Base-by-base conservation (phyloP, 225 moss, liverwort and hornwort genomes). In the Neckera pumila region DNA sequence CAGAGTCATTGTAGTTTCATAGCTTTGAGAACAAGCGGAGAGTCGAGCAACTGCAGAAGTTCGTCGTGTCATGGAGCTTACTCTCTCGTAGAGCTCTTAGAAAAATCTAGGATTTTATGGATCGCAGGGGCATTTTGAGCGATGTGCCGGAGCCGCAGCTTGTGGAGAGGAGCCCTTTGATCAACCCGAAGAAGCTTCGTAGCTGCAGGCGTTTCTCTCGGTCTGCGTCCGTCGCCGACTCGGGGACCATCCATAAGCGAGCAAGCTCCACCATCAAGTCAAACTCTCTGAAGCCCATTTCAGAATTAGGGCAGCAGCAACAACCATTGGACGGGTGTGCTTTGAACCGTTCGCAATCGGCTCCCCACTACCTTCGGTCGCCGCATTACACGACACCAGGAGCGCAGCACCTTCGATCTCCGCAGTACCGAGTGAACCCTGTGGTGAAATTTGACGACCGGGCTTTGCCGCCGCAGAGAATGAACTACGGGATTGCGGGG, bases 401-500 rank as follows among this genome's bases (percentile, higher is more conserved):
- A 43, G 45, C 76, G 51, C 81, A 76, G 25, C 79, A 64, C 23
- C 75, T 84, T 10, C 90, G 89, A 31, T 90, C 88, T 60, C 90
- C 93, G 33, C 90, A 88, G 30, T 93, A 93, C 76, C 83, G 92
- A 54, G 85, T 91, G 63, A 90, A 91, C 66, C 90, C 90, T 1
- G 69, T 85, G 31, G 89, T 91, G n/a, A 91, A 64, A 65, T 90
- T 93, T 47, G 85, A 82, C 47, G 75, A 85, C 47, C 82, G 82
- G 27, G 60, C 69, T 63, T 89, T 86, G 33, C 91, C 91, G 38
- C 90, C 91, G 54, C 89, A 90, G 56, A 49, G 57, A 31, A 92
- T 93, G 89, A 93, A 91, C 83, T 93, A 93, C 43, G 93, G 93
- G 61, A 93, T 93, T 51, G 93, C 91, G 11, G 93, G 93, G 3